Base-by-base conservation (phyloP, 23 red algal genomes). In the Gracilaria domingensis region DNA sequence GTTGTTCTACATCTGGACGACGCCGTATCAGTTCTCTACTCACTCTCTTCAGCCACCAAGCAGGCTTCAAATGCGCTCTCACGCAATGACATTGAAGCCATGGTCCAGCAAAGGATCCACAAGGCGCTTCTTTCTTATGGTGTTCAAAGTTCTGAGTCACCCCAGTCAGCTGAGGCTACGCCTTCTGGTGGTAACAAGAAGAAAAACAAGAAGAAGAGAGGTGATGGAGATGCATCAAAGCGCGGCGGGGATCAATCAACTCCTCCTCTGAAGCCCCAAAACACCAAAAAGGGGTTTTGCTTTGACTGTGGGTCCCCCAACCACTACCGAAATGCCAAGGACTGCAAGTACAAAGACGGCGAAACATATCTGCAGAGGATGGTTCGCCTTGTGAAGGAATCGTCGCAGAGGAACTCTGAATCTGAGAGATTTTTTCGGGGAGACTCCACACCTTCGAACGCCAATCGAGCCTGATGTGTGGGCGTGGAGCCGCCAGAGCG, bases 381-480 rank as follows among this genome's bases (percentile, higher is more conserved):
- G 11, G n/a, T n/a, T 29, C 65, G 65, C 65, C 35, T 80, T 20
- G 50, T 53, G 20, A 42, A 23, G 25, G 4, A 51, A n/a, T 33
- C 6, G 11, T 51, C 75, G 14, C 23, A 80, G n/a, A 80, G n/a
- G 20, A 51, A 50, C 5, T 4, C 3, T 12, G 4, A 36, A 12
- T 17, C 2, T 80, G 23, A 51, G 2, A 6, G 8, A 4, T 80
- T 80, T 87, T 88, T 60, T 44, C 65, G 48, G 85, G 56, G 13
- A 79, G 69, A 69, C 66, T 88, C 67, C 69, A 69, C 38, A 11
- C 60, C 48, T n/a, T n/a, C n/a, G n/a, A n/a, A n/a, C n/a, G n/a
- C n/a, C n/a, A n/a, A n/a, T n/a, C n/a, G n/a, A n/a, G n/a, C 65
- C 29, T 70, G 65, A 70, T 36, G 3, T 35, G 26, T 2, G 36